Conservation (phyloP, 768 basidiomycete species). For the Pholiota microspora region DNA sequence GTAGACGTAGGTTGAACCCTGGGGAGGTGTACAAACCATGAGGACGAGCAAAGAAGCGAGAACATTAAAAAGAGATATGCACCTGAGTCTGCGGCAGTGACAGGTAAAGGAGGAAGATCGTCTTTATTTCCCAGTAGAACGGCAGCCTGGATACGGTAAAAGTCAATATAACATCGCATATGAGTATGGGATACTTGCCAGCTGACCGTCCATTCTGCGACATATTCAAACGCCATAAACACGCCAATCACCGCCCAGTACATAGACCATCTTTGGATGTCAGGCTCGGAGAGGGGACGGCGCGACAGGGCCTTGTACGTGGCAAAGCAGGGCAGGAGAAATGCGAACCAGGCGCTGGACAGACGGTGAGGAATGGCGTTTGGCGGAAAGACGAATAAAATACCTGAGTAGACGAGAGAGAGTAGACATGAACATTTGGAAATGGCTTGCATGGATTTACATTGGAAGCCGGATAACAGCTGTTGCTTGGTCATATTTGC, state of each 20-base stretch:
- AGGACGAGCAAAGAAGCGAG: slow-evolving; percentile 1
- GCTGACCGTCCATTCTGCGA: slow-evolving; percentile 61
- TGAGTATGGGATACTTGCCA: slow-evolving; percentile 43
- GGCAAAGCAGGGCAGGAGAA: slow-evolving; percentile 58
- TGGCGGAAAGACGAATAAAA: slow-evolving; percentile 1
- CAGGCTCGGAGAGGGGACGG: slow-evolving; percentile 46
- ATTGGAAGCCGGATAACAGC: slow-evolving; percentile 7
- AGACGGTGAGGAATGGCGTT: not conserved
- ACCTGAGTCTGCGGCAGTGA: slow-evolving; percentile 72
- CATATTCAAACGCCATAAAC: slow-evolving; percentile 61
- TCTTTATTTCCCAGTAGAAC: slow-evolving; percentile 75
- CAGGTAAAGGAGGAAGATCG: slow-evolving; percentile 64
- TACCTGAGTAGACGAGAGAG: slow-evolving; percentile 49
- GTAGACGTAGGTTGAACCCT: slow-evolving; percentile 74
- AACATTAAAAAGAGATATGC: slow-evolving; percentile 15
- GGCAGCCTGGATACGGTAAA: slow-evolving; percentile 51
- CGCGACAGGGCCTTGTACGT: slow-evolving; percentile 68
- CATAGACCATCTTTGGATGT: slow-evolving; percentile 54
- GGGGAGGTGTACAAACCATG: slow-evolving; percentile 7
- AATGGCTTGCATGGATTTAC: slow-evolving; percentile 6
- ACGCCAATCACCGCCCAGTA: slow-evolving; percentile 66
- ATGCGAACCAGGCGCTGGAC: slow-evolving; percentile 68
- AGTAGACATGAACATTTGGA: slow-evolving; percentile 46
- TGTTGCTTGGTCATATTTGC: slow-evolving; percentile 23
- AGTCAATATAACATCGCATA: slow-evolving; percentile 7